Evolutionary conservation across 2,329 filamentous ascomycete genomes (phyloP).

Genomic region (Trichoderma koningii): DNA sequence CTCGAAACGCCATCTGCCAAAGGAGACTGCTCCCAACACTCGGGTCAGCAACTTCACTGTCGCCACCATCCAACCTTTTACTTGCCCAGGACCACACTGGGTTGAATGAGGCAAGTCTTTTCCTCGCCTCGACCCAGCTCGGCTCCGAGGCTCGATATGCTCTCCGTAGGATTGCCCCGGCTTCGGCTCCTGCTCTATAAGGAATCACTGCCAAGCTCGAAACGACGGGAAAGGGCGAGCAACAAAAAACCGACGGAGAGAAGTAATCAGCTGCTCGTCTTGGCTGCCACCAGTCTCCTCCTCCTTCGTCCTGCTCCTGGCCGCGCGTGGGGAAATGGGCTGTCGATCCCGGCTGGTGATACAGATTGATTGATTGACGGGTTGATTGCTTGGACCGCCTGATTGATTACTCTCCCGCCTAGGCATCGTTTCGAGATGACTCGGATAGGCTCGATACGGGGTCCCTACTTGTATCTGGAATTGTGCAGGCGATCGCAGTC

Average conservation of each 20-base stretch:
- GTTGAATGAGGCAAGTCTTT: neutral
- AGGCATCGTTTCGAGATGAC: no score
- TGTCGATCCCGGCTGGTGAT: constrained; percentile 7
- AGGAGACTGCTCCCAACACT: no score
- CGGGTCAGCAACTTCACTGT: no score
- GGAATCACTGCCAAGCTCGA: constrained; percentile 4
- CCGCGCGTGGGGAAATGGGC: constrained; percentile 10
- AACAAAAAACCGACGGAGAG: neutral
- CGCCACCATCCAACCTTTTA: no score
- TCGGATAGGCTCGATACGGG: no score
- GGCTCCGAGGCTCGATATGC: neutral
- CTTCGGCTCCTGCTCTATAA: constrained; percentile 15
- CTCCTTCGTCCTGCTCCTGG: neutral
- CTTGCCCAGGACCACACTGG: no score
- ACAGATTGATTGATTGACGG: neutral
- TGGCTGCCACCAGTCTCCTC: constrained; percentile 7
- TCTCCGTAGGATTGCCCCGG: neutral
- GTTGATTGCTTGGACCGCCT: neutral
- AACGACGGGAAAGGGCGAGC: neutral
- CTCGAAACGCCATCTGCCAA: no score
- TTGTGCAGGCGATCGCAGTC: no score
- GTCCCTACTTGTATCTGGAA: no score
- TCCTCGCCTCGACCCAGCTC: neutral
- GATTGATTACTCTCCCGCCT: no score
- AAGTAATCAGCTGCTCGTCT: constrained; percentile 11